A percentile compares a stretch with the other conserved stretches of the same genome.
Evolutionary conservation across 805 yeast species (phyloP).

Genomic region (Yamadazyma phyllophila): DNA sequence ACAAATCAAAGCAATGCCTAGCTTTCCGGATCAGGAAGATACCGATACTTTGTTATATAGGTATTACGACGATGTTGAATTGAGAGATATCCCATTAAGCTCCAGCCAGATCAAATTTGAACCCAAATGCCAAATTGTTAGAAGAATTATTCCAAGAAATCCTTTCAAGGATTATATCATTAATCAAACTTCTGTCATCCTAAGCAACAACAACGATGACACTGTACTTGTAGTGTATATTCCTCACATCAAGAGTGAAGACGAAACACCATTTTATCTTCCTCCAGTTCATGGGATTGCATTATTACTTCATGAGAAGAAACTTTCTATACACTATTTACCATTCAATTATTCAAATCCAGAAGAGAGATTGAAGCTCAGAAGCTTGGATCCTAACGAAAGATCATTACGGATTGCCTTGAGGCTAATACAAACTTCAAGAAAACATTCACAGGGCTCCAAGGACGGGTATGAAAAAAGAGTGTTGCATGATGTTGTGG

Average conservation of each 20-base stretch:
- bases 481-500: conserved; percentile 84
- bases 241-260: conserved; percentile 64
- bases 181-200: conserved; percentile 76
- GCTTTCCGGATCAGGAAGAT: conserved; percentile 28
- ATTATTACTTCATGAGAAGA: conserved; percentile 47
- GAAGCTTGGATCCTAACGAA: conserved; percentile 43
- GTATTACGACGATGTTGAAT: conserved; percentile 31
- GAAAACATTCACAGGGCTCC: conserved; percentile 80
- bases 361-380: conserved; percentile 19
- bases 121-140: conserved; percentile 55
- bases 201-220: conserved; percentile 23
- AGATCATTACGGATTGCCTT: conserved; percentile 80
- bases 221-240: conserved; percentile 65
- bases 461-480: conserved; percentile 83
- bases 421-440: conserved; percentile 73
- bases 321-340: conserved; percentile 70
- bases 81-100: conserved; percentile 29
- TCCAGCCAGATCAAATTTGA: conserved; percentile 20
- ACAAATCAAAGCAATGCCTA: conserved; percentile 26
- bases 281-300: conserved; percentile 84
- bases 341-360: conserved; percentile 45
- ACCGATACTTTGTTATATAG: conserved; percentile 26
- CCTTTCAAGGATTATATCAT: conserved; percentile 80
- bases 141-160: conserved; percentile 88
- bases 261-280: conserved; percentile 81